Evolutionary conservation across 192 early-diverging fungal species (phyloP).

Genomic region (Coemansia brasiliensis): DNA sequence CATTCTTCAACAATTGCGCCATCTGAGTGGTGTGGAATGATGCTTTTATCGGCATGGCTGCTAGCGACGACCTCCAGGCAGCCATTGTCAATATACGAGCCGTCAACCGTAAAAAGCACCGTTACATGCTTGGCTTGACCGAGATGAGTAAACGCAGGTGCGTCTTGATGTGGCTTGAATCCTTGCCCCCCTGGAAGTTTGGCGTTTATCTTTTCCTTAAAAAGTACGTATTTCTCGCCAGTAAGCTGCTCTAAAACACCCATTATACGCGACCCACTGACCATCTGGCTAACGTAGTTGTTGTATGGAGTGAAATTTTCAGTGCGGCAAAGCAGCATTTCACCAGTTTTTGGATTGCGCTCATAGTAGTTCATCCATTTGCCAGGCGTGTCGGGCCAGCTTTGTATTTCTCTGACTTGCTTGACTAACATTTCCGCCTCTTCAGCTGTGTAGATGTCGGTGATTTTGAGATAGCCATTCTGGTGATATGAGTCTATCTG

Average conservation of each 20-base stretch:
- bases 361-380: constrained; percentile 73
- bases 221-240: constrained; percentile 58
- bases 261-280: constrained; percentile 54
- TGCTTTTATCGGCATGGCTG: constrained; percentile 41
- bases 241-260: constrained; percentile 54
- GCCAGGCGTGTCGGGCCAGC: constrained; percentile 56
- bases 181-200: constrained; percentile 62
- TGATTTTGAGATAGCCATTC: constrained; percentile 60
- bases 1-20: constrained; percentile 56
- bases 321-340: constrained; percentile 61
- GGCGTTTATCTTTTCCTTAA: constrained; percentile 67
- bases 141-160: constrained; percentile 62
- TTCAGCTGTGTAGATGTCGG: constrained; percentile 56
- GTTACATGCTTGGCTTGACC: constrained; percentile 60
- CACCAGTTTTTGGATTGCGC: constrained; percentile 44
- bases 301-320: constrained; percentile 64
- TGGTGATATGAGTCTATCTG: constrained; percentile 54
- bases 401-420: constrained; percentile 50
- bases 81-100: constrained; percentile 58
- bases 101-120: constrained; percentile 60
- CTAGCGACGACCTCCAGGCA: constrained; percentile 61
- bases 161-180: constrained; percentile 64
- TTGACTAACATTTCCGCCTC: constrained; percentile 52
- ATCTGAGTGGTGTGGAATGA: constrained; percentile 51
- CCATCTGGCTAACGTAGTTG: constrained; percentile 44